Percentiles rank a stretch among this genome's conserved stretches.
Evolutionary conservation across 768 basidiomycete genomes (phyloP).

Genomic region (Pulveroboletus sp.): DNA sequence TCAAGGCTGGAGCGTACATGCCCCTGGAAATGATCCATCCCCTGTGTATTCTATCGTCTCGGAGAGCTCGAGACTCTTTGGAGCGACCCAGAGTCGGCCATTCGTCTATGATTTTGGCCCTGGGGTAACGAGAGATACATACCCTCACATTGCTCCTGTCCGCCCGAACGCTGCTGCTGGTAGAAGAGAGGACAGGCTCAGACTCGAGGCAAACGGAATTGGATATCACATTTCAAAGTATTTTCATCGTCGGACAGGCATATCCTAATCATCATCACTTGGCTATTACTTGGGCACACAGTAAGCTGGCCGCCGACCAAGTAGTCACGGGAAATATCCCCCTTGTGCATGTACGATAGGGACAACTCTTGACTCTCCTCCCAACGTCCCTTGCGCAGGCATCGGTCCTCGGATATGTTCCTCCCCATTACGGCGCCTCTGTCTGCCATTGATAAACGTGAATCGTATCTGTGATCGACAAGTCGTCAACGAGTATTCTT

Average conservation of each 20-base stretch:
- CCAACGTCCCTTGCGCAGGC: constrained; percentile 20
- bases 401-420: constrained; percentile 19
- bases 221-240: constrained; percentile 54
- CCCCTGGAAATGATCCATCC: constrained; percentile 74
- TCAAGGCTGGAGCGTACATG: constrained; percentile 74
- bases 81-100: constrained; percentile 71
- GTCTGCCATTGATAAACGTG: constrained; percentile 4
- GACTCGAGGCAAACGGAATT: constrained; percentile 35
- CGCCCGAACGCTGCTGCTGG: constrained; percentile 22
- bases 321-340: constrained; percentile 2
- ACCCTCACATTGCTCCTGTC: constrained; percentile 36
- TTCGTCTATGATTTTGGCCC: constrained; percentile 83
- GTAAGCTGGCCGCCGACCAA: background rate
- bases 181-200: constrained; percentile 25
- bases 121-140: constrained; percentile 53
- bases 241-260: constrained; percentile 29
- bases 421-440: background rate
- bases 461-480: constrained; percentile 12
- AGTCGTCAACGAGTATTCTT: background rate
- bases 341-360: constrained; percentile 21
- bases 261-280: background rate
- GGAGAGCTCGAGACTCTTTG: constrained; percentile 78
- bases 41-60: constrained; percentile 74
- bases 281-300: background rate
- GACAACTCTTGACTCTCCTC: constrained; percentile 24